These are phyloP conservation scores for Pleurozium schreberi DNA, from an alignment of 225 moss, liverwort and hornwort species.

Conservation along the genomic window DNA sequence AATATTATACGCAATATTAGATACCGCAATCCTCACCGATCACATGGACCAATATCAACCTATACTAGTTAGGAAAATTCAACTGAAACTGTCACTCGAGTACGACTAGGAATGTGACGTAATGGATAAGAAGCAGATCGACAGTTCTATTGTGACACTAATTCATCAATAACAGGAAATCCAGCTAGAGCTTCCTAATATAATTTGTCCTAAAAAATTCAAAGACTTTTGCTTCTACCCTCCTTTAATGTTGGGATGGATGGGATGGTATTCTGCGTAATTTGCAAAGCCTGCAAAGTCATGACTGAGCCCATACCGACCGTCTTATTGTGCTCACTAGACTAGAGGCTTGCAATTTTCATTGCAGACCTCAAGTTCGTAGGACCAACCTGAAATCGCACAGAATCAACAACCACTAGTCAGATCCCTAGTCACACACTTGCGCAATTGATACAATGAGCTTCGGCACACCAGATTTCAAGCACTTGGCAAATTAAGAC, in stretches of 20 bases:
- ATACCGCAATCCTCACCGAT: conserved; percentile 4
- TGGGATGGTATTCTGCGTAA: background rate
- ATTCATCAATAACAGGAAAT: background rate
- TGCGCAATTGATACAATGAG: background rate
- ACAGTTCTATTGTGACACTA: background rate
- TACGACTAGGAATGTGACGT: background rate
- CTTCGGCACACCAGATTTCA: background rate
- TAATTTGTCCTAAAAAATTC: background rate
- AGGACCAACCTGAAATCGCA: conserved; percentile 8
- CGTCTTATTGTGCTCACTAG: background rate
- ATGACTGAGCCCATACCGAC: background rate
- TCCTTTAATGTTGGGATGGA: background rate
- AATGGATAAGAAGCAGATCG: background rate
- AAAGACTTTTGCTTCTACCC: background rate
- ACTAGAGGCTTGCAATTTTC: background rate
- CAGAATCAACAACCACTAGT: background rate
- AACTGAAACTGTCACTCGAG: background rate
- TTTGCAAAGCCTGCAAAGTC: background rate
- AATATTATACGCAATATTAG: background rate
- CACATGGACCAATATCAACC: background rate
- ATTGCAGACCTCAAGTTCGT: conserved; percentile 17
- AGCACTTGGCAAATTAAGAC: background rate
- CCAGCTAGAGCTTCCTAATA: background rate
- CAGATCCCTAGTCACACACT: background rate
- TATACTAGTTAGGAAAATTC: background rate